Evolutionary conservation across 345 rosid species (phyloP), one percentile per base, ranked within the genome.

Genomic region (Psidium guajava): DNA sequence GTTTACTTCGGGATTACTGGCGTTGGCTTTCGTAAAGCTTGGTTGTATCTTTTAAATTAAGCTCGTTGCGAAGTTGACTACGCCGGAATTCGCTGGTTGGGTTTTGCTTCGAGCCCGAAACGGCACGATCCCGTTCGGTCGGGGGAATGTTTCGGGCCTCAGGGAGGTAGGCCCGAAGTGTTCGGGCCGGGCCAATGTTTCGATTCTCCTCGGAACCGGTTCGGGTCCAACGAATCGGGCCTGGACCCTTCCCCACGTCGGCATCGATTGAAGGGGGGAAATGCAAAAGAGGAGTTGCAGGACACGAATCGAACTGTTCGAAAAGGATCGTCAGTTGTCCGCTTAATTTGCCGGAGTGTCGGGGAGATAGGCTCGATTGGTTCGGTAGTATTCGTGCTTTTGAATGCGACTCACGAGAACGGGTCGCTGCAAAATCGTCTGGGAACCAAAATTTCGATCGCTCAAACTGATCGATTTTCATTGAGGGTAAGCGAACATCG

Each of bases 1-100:
- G 32, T 64, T 32, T 11, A 0, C 20, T 64, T 64, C 75, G 44
- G 36, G 4, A 64, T 32, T 8, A 4, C 44, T 11, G 13, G 36
- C 36, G 8, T 32, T 32, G 0, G 1, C 32, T 64, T 32, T 44
- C 22, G 0, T 18, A 11, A 0, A 32, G 20, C 77, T 69, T 0
- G 77, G 18, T 32, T 20, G 77, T 9, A 24, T 0, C 0, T 1
- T 18, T 36, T 1, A 36, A 36, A 0, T 9, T 69, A 69, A 69
- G 47, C 2, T 9, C 0, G 25, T 36, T 0, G 47, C 10, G 47
- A 18, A 7, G 21, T 69, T 20, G 80, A 69, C 10, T 36, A 25
- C 47, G 0, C 80, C 13, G 9, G 47, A 69, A 69, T 69, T 69
- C 0, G 47, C 80, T 21, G 24, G 80, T 69, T 4, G 47, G 6